phyloP scores from a whole-genome alignment of 805 yeast species.

The Zygoascus biomembranicola region DNA sequence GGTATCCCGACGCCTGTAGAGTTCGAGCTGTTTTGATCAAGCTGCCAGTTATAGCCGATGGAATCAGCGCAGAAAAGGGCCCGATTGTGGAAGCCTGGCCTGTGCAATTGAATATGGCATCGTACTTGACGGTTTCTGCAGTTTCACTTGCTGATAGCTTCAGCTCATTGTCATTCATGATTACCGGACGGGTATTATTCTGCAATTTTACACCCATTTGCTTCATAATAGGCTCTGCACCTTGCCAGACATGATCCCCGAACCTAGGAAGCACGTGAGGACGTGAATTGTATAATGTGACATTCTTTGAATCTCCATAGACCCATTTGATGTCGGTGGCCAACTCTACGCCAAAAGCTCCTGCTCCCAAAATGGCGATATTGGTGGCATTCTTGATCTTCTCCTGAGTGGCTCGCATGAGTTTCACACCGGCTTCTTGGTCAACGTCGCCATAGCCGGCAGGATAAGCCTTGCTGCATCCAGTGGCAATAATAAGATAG shows the following conservation, averaged over 20 bases:
- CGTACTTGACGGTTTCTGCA: conserved; percentile 2
- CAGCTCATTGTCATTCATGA: conserved; percentile 1
- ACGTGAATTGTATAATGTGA: conserved; percentile 5
- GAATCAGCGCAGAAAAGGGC: neutral
- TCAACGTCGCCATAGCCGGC: neutral
- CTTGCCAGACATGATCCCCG: conserved; percentile 1
- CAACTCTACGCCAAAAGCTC: conserved; percentile 12
- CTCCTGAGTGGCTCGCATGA: conserved; percentile 4
- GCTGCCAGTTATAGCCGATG: neutral
- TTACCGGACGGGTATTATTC: conserved; percentile 4
- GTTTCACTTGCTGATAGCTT: neutral
- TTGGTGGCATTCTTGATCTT: neutral
- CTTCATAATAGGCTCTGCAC: conserved; percentile 1
- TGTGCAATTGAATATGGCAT: conserved; percentile 8
- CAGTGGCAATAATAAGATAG: conserved; percentile 8
- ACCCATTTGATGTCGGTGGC: conserved; percentile 11
- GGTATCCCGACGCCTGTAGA: conserved; percentile 3
- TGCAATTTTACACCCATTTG: conserved; percentile 1
- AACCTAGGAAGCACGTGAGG: conserved; percentile 7
- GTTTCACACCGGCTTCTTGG: conserved; percentile 4
- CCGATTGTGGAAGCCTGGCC: conserved; percentile 7
- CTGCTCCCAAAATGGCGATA: conserved; percentile 12
- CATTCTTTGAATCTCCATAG: conserved; percentile 5
- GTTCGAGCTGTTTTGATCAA: neutral
- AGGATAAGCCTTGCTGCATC: conserved; percentile 3